Evolutionary conservation across 2,329 filamentous ascomycete genomes (phyloP), one percentile per base, ranked within the genome.

Genomic region (Fusarium odoratissimum): DNA sequence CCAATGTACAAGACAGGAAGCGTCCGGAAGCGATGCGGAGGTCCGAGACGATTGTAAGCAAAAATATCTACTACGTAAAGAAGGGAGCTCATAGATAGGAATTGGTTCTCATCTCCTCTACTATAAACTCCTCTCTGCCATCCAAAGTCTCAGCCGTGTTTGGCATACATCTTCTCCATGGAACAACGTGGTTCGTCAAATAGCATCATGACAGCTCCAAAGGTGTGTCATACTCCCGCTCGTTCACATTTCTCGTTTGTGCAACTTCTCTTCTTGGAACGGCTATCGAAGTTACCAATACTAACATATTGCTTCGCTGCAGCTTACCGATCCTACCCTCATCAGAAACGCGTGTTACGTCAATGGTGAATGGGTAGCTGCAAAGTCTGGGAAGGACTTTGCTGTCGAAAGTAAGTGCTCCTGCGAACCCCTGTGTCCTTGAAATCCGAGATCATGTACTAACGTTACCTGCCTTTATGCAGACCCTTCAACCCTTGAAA

Each of bases 361-460:
- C 78, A 92, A 95, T 80, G 93, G 93, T 77, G 86, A 93, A 86
- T 95, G 92, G 91, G 88, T 94, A 64, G 84, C 84, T 74, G 92
- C 92, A 68, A 87, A 89, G 76, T 93, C 91, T 3, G 91, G 91
- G 71, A 88, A 93, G 85, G 92, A 89, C 48, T 95, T 95, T 79
- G 88, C 93, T 76, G 90, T 95, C 64, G 85, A 87, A 73, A 90
- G 89, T 90, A 83, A 64, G 78, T 71, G 37, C 54, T 56, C 64
- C 68, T 63, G 55, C 60, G 56, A 60, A 58, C 35, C 62, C 45
- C 49, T 38, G 28, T 23, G 23, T 35, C n/a, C 37, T 37, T 30
- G n/a, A 37, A 57, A 12, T 46, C 25, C 25, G 28, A 37, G 12
- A 25, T n/a, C 31, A 60, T 41, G 38, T 64, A 13, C 74, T 75